Evolutionary conservation across 2,329 filamentous ascomycete genomes (phyloP).

Genomic region (Massarina eburnea): DNA sequence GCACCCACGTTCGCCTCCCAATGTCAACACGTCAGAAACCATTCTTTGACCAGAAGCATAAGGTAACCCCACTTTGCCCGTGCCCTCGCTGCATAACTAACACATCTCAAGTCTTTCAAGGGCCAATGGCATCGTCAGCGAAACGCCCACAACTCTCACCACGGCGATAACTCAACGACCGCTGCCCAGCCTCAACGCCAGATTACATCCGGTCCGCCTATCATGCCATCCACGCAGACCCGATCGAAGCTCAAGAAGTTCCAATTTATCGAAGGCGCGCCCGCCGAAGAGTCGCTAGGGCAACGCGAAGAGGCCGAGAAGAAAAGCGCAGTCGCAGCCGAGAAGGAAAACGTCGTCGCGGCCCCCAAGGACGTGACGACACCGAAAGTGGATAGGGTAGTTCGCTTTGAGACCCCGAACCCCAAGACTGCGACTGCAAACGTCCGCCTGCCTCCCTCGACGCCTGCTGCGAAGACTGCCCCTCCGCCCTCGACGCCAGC

Average conservation of each 20-base stretch:
- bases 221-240: constrained; percentile 55
- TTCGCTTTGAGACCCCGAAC: constrained; percentile 27
- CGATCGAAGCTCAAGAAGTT: constrained; percentile 59
- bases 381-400: constrained; percentile 22
- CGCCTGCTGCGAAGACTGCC: constrained; percentile 49
- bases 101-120: constrained; percentile 21
- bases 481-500: constrained; percentile 60
- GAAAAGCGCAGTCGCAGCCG: constrained; percentile 35
- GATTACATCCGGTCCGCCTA: constrained; percentile 42
- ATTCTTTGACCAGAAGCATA: constrained; percentile 53
- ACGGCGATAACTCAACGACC: constrained; percentile 15
- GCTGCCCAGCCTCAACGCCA: constrained; percentile 33
- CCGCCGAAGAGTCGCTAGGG: constrained; percentile 13
- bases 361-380: constrained; percentile 17
- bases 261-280: constrained; percentile 50
- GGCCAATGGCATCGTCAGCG: constrained; percentile 41
- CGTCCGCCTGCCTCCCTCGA: constrained; percentile 54
- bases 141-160: constrained; percentile 27
- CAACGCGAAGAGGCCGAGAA: too few relatives aligned
- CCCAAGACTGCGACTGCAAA: constrained; percentile 26
- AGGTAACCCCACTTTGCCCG: constrained; percentile 32
- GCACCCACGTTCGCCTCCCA: constrained; percentile 14
- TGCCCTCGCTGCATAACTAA: neutral
- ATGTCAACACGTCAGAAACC: constrained; percentile 54
- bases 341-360: constrained; percentile 48